Percentiles rank a stretch among this genome's conserved stretches.
These are phyloP conservation scores for Alternaria sp. DNA, from an alignment of 2,329 filamentous ascomycete genomes.

Conservation along the genomic window DNA sequence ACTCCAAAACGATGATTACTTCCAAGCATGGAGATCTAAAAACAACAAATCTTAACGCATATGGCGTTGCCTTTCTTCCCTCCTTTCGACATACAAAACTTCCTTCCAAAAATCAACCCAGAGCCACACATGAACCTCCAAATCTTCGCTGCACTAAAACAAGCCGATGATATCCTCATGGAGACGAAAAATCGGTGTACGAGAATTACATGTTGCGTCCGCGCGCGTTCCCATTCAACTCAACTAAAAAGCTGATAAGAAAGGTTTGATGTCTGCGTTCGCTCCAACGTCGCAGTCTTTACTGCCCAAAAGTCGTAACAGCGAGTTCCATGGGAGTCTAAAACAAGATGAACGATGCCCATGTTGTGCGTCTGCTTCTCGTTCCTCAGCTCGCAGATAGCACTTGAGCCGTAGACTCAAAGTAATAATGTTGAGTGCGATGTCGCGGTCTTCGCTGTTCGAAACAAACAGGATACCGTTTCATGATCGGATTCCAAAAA, in stretches of 20 bases:
- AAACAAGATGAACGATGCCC: not conserved
- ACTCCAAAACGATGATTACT: too few relatives aligned
- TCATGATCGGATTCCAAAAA: too few relatives aligned
- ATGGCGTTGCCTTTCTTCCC: not conserved
- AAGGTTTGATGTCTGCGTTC: not conserved
- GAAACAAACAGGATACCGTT: too few relatives aligned
- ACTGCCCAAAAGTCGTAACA: not conserved
- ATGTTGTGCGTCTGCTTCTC: not conserved
- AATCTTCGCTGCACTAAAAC: too few relatives aligned
- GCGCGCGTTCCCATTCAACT: too few relatives aligned
- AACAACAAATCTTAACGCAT: too few relatives aligned
- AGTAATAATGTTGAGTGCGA: rapidly evolving
- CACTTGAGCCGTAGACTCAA: not conserved
- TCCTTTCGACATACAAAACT: too few relatives aligned
- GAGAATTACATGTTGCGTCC: not conserved
- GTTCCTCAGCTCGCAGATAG: not conserved
- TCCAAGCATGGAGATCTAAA: too few relatives aligned
- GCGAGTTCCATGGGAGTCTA: not conserved
- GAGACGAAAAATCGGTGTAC: not conserved
- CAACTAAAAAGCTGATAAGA: too few relatives aligned
- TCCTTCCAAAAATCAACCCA: too few relatives aligned
- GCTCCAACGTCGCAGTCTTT: not conserved
- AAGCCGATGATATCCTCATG: too few relatives aligned
- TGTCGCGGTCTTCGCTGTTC: not conserved
- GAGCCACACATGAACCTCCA: too few relatives aligned